These are phyloP conservation scores for Patellifolia procumbens DNA, from an alignment of 179 eudicot genomes.

Conservation along the genomic window DNA sequence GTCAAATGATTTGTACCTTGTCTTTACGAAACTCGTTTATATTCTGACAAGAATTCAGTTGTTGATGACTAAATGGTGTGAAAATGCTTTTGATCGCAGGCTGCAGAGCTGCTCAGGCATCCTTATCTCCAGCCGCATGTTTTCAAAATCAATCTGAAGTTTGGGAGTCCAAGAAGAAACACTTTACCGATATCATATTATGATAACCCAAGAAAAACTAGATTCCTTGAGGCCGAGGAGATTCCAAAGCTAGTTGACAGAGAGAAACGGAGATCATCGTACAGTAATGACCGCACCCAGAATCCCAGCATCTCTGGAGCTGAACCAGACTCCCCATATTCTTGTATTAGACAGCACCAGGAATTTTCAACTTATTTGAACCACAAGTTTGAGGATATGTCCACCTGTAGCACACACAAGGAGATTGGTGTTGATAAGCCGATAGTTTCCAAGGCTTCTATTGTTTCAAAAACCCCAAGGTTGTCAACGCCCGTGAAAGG, in stretches of 20 bases:
- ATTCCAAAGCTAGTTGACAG: conserved; percentile 43
- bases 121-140: conserved; percentile 77
- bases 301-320: conserved; percentile 89
- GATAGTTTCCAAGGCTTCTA: conserved; percentile 39
- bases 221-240: conserved; percentile 52
- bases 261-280: conserved; percentile 56
- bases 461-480: conserved; percentile 47
- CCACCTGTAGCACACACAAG: conserved; percentile 52
- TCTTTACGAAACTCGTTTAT: not conserved
- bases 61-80: not conserved
- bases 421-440: conserved; percentile 54
- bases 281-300: conserved; percentile 71
- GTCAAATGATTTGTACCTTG: not conserved
- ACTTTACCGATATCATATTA: conserved; percentile 56
- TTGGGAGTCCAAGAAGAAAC: conserved; percentile 60
- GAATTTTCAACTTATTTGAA: conserved; percentile 41
- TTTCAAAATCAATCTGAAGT: conserved; percentile 54
- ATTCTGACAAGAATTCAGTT: no score
- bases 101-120: conserved; percentile 83
- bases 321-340: conserved; percentile 54
- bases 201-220: conserved; percentile 42
- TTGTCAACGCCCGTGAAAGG: conserved; percentile 47
- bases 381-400: conserved; percentile 47
- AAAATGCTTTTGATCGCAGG: conserved; percentile 43
- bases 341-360: conserved; percentile 40